Percentiles rank a stretch among this genome's conserved stretches.
phyloP scores from a whole-genome alignment of 2,329 filamentous ascomycete species.

The Pyrenophora teres region DNA sequence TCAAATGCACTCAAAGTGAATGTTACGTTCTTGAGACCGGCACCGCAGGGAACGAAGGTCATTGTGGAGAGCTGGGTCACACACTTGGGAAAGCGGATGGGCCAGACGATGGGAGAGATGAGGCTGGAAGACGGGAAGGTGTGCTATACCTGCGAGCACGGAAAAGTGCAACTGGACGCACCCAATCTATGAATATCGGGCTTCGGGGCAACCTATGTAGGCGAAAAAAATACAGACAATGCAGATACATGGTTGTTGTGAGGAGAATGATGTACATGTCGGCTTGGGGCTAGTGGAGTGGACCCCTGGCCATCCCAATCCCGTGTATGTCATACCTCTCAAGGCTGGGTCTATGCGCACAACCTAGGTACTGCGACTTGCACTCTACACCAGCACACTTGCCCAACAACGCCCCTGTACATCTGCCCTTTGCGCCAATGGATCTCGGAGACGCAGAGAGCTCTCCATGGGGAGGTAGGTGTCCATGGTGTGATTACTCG shows the following conservation, averaged over 20 bases:
- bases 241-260: not conserved
- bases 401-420: constrained; percentile 4
- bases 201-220: not conserved
- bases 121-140: constrained; percentile 47
- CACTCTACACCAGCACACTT: constrained; percentile 13
- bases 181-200: constrained; percentile 23
- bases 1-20: constrained; percentile 39
- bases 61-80: constrained; percentile 53
- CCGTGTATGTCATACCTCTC: constrained; percentile 1
- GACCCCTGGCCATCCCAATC: not conserved
- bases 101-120: constrained; percentile 49
- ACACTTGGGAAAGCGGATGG: constrained; percentile 50
- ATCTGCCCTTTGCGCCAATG: constrained; percentile 37
- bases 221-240: not conserved
- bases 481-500: not conserved
- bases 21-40: constrained; percentile 53
- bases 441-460: constrained; percentile 51
- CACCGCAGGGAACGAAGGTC: constrained; percentile 47
- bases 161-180: constrained; percentile 37
- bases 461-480: constrained; percentile 51
- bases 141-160: constrained; percentile 48
- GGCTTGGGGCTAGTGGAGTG: not conserved
- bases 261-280: not conserved
- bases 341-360: not conserved
- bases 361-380: not conserved